These are phyloP conservation scores for Sugiyamaella neomexicana DNA, from an alignment of 1,139 yeast species.

Conservation along the genomic window DNA sequence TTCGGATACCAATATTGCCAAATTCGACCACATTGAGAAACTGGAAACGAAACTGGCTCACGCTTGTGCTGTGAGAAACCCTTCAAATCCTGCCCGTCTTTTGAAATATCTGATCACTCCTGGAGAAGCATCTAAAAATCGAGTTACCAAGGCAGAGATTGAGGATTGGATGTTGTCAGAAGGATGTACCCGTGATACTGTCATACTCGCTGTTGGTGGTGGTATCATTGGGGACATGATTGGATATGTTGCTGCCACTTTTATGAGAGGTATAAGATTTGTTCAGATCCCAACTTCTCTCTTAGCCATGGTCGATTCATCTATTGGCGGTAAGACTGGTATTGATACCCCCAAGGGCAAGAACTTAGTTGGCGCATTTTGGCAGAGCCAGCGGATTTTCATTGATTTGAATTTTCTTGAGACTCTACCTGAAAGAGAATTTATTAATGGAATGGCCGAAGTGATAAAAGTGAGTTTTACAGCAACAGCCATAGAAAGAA, in stretches of 20 bases:
- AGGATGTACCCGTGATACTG: slow-evolving; percentile 96
- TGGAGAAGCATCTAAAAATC: slow-evolving; percentile 87
- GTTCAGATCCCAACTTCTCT: slow-evolving; percentile 93
- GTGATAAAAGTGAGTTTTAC: slow-evolving; percentile 68
- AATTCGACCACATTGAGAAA: slow-evolving; percentile 58
- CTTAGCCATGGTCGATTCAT: slow-evolving; percentile 96
- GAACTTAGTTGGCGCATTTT: slow-evolving; percentile 94
- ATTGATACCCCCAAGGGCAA: slow-evolving; percentile 98
- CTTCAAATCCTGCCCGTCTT: slow-evolving; percentile 54
- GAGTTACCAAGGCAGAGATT: slow-evolving; percentile 87
- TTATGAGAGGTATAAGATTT: slow-evolving; percentile 96
- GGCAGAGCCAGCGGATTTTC: slow-evolving; percentile 90
- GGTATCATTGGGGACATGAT: slow-evolving; percentile 99
- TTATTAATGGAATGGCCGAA: slow-evolving; percentile 98
- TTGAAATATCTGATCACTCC: slow-evolving; percentile 79
- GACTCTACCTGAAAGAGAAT: slow-evolving; percentile 88
- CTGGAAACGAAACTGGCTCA: slow-evolving; percentile 43
- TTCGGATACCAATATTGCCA: slow-evolving; percentile 79
- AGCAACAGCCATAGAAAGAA: neutral
- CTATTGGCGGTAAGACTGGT: slow-evolving; percentile 98
- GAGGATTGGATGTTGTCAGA: slow-evolving; percentile 84
- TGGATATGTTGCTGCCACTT: slow-evolving; percentile 97
- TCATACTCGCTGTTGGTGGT: slow-evolving; percentile 94
- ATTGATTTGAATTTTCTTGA: slow-evolving; percentile 86
- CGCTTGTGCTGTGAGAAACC: slow-evolving; percentile 39